Evolutionary conservation across 768 basidiomycete genomes (phyloP).

Genomic region (Exsudoporus frostii): DNA sequence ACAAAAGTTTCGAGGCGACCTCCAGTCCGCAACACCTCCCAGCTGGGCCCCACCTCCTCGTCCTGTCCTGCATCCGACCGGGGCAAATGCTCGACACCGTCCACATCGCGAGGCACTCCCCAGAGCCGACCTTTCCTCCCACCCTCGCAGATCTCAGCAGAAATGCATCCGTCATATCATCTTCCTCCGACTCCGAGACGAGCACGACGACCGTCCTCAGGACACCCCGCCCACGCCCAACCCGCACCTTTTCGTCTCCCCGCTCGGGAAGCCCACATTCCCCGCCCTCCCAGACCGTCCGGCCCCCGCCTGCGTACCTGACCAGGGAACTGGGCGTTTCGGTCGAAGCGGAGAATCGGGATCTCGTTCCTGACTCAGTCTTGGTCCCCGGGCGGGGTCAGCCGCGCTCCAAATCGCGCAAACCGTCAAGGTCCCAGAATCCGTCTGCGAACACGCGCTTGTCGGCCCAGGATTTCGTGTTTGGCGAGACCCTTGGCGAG

Average conservation of each 20-base stretch:
- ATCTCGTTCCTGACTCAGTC: constrained; percentile 10
- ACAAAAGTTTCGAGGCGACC: neutral
- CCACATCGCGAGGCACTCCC: neutral
- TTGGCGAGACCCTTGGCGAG: constrained; percentile 72
- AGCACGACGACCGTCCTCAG: constrained; percentile 37
- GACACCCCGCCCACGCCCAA: constrained; percentile 50
- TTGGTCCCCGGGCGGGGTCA: constrained; percentile 14
- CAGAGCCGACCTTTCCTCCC: constrained; percentile 27
- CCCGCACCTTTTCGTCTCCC: constrained; percentile 63
- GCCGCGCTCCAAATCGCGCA: constrained; percentile 40
- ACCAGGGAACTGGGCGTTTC: constrained; percentile 52
- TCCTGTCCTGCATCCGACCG: neutral
- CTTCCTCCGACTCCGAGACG: constrained; percentile 56
- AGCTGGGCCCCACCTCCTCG: neutral
- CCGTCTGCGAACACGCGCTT: constrained; percentile 44
- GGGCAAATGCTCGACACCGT: constrained; percentile 6
- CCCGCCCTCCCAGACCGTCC: constrained; percentile 33
- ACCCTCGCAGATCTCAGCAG: constrained; percentile 66
- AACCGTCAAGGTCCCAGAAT: constrained; percentile 40
- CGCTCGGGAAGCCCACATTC: constrained; percentile 53
- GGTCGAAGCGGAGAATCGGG: constrained; percentile 23
- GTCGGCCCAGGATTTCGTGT: constrained; percentile 64
- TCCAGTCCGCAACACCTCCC: neutral
- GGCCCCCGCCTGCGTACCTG: constrained; percentile 53
- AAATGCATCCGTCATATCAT: constrained; percentile 73